phyloP scores from a whole-genome alignment of 2,329 filamentous ascomycete species.

The Botrytis aclada region DNA sequence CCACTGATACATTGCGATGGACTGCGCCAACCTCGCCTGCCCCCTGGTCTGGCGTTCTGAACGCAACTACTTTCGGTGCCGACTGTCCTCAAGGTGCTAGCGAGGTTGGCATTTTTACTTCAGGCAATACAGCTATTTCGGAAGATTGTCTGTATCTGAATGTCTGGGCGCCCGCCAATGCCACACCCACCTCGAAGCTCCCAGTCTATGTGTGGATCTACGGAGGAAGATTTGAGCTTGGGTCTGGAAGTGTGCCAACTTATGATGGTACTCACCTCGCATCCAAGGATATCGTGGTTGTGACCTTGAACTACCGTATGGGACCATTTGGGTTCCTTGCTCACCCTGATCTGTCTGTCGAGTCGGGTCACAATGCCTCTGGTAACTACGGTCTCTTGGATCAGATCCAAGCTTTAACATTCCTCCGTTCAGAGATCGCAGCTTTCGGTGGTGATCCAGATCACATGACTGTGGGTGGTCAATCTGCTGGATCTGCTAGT shows the following conservation, averaged over 20 bases:
- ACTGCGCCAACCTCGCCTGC: conserved; percentile 17
- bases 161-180: conserved; percentile 8
- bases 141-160: conserved; percentile 13
- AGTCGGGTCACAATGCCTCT: conserved; percentile 34
- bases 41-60: conserved; percentile 9
- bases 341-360: conserved; percentile 27
- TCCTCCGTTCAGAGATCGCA: conserved; percentile 45
- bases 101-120: neutral
- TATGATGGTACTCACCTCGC: conserved; percentile 45
- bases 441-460: conserved; percentile 64
- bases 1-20: conserved; percentile 20
- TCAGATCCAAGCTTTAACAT: conserved; percentile 41
- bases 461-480: conserved; percentile 65
- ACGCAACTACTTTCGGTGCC: conserved; percentile 33
- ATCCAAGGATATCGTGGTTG: conserved; percentile 43
- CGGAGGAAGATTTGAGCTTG: conserved; percentile 42
- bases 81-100: conserved; percentile 23
- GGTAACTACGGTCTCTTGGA: conserved; percentile 68
- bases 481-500: conserved; percentile 53
- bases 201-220: conserved; percentile 45
- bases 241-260: conserved; percentile 40
- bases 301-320: conserved; percentile 46
- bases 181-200: conserved; percentile 30
- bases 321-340: conserved; percentile 35
- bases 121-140: neutral